phyloP scores from a whole-genome alignment of 192 early-diverging fungal species.

The Coemansia sp. region DNA sequence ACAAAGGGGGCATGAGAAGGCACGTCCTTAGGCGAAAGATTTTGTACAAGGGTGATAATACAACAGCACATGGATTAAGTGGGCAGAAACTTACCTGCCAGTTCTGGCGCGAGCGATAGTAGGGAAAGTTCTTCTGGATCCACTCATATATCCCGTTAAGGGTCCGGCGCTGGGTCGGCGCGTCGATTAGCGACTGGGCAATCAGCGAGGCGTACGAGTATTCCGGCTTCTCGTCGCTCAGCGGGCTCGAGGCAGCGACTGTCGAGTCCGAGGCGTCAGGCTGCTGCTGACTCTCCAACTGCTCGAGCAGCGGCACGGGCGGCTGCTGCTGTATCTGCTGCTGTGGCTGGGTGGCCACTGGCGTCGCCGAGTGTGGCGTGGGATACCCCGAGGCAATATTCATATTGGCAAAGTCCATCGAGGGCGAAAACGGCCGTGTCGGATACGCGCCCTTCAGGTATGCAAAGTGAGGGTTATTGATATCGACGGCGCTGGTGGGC shows the following conservation, averaged over 20 bases:
- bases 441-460: conserved; percentile 43
- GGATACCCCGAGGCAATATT: conserved; percentile 49
- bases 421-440: conserved; percentile 46
- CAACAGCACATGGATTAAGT: background rate
- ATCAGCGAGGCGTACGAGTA: conserved; percentile 83
- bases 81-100: conserved; percentile 46
- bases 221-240: conserved; percentile 65
- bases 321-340: conserved; percentile 11
- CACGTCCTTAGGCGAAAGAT: background rate
- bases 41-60: background rate
- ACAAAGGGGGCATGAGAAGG: conserved; percentile 3
- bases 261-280: conserved; percentile 5
- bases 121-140: conserved; percentile 76
- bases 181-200: conserved; percentile 73
- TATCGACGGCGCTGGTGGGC: conserved; percentile 32
- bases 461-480: conserved; percentile 43
- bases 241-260: conserved; percentile 1
- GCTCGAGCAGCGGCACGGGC: conserved; percentile 10
- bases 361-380: conserved; percentile 45
- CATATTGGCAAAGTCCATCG: conserved; percentile 53
- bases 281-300: background rate
- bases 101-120: conserved; percentile 70
- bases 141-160: conserved; percentile 88
- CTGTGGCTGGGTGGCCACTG: conserved; percentile 20
- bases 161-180: conserved; percentile 65